phyloP scores from a whole-genome alignment of 108 stramenopile species.

The Discostella stelligeroides region DNA sequence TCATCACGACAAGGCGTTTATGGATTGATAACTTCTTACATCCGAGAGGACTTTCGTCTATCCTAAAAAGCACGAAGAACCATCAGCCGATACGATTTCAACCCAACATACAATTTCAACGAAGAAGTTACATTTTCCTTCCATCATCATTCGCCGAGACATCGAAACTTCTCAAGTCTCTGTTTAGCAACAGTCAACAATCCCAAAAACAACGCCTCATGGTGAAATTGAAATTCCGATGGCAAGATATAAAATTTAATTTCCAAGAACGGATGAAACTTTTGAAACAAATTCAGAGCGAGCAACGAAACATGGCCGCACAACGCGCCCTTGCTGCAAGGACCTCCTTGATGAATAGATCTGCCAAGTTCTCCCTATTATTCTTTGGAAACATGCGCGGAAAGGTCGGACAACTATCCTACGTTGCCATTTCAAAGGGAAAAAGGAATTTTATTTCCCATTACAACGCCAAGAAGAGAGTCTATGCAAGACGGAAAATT shows the following conservation, averaged over 20 bases:
- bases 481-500: constrained; percentile 21
- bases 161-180: constrained; percentile 31
- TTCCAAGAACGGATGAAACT: constrained; percentile 13
- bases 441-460: constrained; percentile 36
- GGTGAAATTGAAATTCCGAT: constrained; percentile 41
- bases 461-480: constrained; percentile 47
- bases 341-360: constrained; percentile 1
- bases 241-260: constrained; percentile 33
- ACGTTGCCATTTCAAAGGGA: constrained; percentile 16
- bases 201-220: constrained; percentile 23
- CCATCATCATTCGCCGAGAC: constrained; percentile 37
- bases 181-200: constrained; percentile 6
- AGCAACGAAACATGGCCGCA: constrained; percentile 12
- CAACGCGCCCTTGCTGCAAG: constrained; percentile 11
- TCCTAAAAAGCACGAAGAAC: background rate
- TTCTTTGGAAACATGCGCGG: constrained; percentile 20
- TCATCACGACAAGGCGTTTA: background rate
- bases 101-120: constrained; percentile 9
- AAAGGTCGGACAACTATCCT: constrained; percentile 14
- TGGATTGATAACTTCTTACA: constrained; percentile 3
- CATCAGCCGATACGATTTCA: background rate
- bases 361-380: constrained; percentile 23
- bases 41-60: background rate
- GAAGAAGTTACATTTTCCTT: constrained; percentile 46
- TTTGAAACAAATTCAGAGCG: constrained; percentile 4